Conservation (phyloP, 129 eudicot species). For the Solidago caesia region DNA sequence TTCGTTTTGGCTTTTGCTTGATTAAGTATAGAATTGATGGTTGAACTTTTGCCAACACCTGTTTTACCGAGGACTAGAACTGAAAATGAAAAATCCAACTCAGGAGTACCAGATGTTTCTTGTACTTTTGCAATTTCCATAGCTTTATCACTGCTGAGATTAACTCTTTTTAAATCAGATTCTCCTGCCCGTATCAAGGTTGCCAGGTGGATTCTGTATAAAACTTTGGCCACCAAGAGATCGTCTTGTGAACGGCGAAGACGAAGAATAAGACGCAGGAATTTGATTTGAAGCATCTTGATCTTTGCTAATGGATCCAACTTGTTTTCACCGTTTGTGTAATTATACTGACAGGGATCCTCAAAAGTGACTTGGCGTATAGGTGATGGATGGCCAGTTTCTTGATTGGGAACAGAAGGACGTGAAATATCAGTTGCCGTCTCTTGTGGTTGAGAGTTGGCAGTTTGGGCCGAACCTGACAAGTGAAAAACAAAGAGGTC, state of each 20-base stretch:
- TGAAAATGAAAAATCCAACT: conserved; percentile 65
- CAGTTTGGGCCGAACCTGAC: conserved; percentile 46
- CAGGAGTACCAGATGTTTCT: conserved; percentile 55
- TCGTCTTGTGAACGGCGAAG: conserved; percentile 59
- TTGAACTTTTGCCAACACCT: conserved; percentile 96
- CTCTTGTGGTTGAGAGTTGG: conserved; percentile 38
- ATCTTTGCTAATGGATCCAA: conserved; percentile 64
- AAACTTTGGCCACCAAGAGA: conserved; percentile 82
- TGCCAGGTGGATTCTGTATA: conserved; percentile 86
- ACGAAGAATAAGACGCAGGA: conserved; percentile 72
- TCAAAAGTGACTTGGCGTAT: conserved; percentile 42
- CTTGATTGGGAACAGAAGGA: conserved; percentile 49
- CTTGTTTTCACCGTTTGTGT: conserved; percentile 39
- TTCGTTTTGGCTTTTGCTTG: conserved; percentile 67
- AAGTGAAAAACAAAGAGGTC: conserved; percentile 23
- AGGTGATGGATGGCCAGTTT: conserved; percentile 30
- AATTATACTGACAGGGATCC: conserved; percentile 34
- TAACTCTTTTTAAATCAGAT: conserved; percentile 72
- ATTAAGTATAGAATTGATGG: conserved; percentile 83
- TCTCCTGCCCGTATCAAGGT: conserved; percentile 80
- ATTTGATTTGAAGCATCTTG: conserved; percentile 72
- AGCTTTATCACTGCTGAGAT: conserved; percentile 61
- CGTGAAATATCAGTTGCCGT: conserved; percentile 38
- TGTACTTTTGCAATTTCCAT: conserved; percentile 67
- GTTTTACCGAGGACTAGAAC: conserved; percentile 84